Base-by-base conservation (phyloP, 2,329 filamentous ascomycete species). In the Plenodomus tracheiphilus region DNA sequence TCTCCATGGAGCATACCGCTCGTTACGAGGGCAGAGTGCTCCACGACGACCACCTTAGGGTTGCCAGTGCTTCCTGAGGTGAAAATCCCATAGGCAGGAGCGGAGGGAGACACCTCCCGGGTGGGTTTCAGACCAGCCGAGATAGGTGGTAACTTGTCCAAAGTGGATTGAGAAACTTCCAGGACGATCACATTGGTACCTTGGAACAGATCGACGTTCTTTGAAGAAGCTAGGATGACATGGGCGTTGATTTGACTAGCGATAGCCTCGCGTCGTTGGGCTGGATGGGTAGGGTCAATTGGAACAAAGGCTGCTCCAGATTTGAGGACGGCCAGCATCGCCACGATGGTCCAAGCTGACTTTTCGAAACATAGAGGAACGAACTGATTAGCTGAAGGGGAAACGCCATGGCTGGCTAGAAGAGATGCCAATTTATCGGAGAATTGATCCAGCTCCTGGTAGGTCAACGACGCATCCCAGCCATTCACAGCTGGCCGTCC, bases 21-120 rank as follows among this genome's bases (percentile, higher is more conserved):
- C n/a, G 34, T 6, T 41, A 22, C 6, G 10, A 25, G 10, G 6
- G 22, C 18, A 51, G 48, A 34, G 69, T 96, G 91, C n/a, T n/a
- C n/a, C 11, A 85, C 87, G 61, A 95, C 80, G 28, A 84, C n/a
- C n/a, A n/a, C n/a, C n/a, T n/a, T n/a, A n/a, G n/a, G n/a, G n/a
- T n/a, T n/a, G n/a, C n/a, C n/a, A n/a, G n/a, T n/a, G n/a, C n/a
- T n/a, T n/a, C n/a, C n/a, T n/a, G n/a, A n/a, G n/a, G n/a, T n/a
- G n/a, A n/a, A n/a, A n/a, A n/a, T n/a, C n/a, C n/a, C n/a, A n/a
- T n/a, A n/a, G n/a, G n/a, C n/a, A n/a, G n/a, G n/a, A n/a, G n/a
- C n/a, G n/a, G n/a, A n/a, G n/a, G n/a, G n/a, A n/a, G n/a, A n/a
- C n/a, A n/a, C n/a, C n/a, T n/a, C n/a, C n/a, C n/a, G n/a, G n/a